phyloP scores from a whole-genome alignment of 495 filamentous ascomycete species.

The Neohortaea acidophila region DNA sequence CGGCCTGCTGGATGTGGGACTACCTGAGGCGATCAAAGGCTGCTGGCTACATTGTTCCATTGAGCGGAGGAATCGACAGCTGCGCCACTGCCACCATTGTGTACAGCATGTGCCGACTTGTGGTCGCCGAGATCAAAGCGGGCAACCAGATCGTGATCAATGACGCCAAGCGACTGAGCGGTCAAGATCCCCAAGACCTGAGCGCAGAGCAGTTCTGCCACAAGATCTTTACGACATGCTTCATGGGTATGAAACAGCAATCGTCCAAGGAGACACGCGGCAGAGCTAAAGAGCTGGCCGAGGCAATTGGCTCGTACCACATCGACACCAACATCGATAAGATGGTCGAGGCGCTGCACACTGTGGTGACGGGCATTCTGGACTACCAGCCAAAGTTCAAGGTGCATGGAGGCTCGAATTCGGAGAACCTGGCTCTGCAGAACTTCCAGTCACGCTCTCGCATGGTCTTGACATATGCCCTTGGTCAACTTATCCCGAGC shows the following conservation, averaged over 20 bases:
- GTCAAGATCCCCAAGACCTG: conserved; percentile 33
- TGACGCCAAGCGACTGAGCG: conserved; percentile 50
- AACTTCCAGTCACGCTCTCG: conserved; percentile 67
- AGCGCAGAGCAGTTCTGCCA: conserved; percentile 29
- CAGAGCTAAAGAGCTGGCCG: conserved; percentile 51
- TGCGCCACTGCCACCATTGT: conserved; percentile 53
- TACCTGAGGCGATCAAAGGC: conserved; percentile 50
- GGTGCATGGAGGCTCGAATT: conserved; percentile 44
- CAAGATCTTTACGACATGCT: conserved; percentile 56
- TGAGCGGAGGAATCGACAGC: conserved; percentile 60
- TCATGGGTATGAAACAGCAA: conserved; percentile 68
- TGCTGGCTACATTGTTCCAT: conserved; percentile 30
- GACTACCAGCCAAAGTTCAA: conserved; percentile 51
- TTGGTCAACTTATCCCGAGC: conserved; percentile 51
- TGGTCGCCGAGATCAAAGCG: conserved; percentile 46
- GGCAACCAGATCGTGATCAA: conserved; percentile 55
- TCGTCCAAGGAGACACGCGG: conserved; percentile 54
- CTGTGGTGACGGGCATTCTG: conserved; percentile 39
- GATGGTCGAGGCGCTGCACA: conserved; percentile 38
- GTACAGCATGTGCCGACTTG: conserved; percentile 63
- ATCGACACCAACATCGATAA: conserved; percentile 63
- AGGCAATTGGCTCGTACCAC: conserved; percentile 60
- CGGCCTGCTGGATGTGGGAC: conserved; percentile 73
- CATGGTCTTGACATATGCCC: conserved; percentile 71
- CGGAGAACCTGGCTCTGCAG: conserved; percentile 58